Base-by-base conservation (phyloP, 2,329 filamentous ascomycete genomes). In the Grosmannia huntii region DNA sequence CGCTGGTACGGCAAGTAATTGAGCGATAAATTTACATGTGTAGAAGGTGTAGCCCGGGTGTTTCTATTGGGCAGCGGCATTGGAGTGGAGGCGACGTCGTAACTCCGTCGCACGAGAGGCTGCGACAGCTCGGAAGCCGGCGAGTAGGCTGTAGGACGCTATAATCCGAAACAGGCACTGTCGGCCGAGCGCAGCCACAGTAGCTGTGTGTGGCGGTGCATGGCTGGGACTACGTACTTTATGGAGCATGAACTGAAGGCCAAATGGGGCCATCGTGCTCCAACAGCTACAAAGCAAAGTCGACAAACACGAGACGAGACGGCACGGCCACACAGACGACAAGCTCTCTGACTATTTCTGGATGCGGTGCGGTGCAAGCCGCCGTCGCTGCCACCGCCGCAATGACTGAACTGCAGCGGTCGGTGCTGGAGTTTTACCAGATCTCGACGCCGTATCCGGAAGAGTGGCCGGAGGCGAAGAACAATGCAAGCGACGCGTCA, bases 401-500 rank as follows among this genome's bases (percentile, higher is more conserved):
- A 16, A 81, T 82, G 85, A 80, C 83, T 62, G 88, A 94, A 67
- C 81, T 85, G 66, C 86, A 94, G 67, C 78, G 85, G 61, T 84
- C 81, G 52, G 82, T 97, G 57, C 83, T 94, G 66, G 90, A 90
- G 65, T 90, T 95, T 74, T 97, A 97, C 75, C 88, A 90, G 70
- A 81, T 97, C 54, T 80, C 86, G 49, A 88, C 80, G 16, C 77
- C 88, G 23, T 91, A 84, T 70, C 92, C 92, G 2, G 81, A 82
- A 41, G 84, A 89, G 76, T 97, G 92, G 92, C 92, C 92, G 0
- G 76, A 83, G 54, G 87, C 95, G 66, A 85, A 90, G 69, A 85
- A 92, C 68, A 80, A 59, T 44, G 56, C 46, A 41, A 83, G 81
- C 66, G 84, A 87, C 69, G 81, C 76, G 53, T 85, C 81, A 23